phyloP scores from a whole-genome alignment of 352 stramenopile species.

The Phytophthora uliginosa region DNA sequence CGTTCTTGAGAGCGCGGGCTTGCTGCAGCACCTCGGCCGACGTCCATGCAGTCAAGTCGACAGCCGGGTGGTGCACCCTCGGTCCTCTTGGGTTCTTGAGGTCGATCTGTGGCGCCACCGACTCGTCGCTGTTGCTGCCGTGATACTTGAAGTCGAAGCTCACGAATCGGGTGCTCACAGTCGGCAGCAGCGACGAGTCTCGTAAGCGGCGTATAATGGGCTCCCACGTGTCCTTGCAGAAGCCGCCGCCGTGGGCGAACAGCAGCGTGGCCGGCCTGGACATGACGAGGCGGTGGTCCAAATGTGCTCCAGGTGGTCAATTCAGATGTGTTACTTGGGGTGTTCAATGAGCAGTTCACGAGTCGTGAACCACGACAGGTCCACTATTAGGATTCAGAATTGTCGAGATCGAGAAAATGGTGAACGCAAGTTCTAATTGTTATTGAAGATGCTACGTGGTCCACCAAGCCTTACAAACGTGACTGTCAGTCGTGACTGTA shows the following conservation, averaged over 20 bases:
- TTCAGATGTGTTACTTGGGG: conserved; percentile 13
- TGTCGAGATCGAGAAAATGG: conserved; percentile 10
- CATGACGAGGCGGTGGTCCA: conserved; percentile 8
- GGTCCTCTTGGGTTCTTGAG: conserved; percentile 34
- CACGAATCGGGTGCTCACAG: conserved; percentile 23
- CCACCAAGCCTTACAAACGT: too few relatives aligned
- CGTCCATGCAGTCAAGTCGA: conserved; percentile 30
- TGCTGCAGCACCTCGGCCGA: conserved; percentile 39
- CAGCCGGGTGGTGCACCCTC: conserved; percentile 46
- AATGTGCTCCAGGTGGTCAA: conserved; percentile 5
- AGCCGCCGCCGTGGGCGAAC: conserved; percentile 57
- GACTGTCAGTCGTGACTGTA: too few relatives aligned
- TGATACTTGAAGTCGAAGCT: conserved; percentile 67
- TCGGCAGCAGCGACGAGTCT: conserved; percentile 40
- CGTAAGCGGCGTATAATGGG: conserved; percentile 52
- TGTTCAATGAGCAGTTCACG: neutral
- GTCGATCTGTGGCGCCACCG: conserved; percentile 31
- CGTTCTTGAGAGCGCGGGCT: conserved; percentile 25
- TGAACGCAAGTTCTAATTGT: conserved; percentile 25
- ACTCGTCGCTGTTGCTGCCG: conserved; percentile 56
- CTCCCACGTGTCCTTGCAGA: conserved; percentile 61
- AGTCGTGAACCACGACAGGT: neutral
- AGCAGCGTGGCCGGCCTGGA: conserved; percentile 45
- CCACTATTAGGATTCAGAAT: conserved; percentile 1
- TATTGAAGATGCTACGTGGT: conserved; percentile 9